Percentiles rank a stretch among this genome's conserved stretches.
These are phyloP conservation scores for Fusarium clavum DNA, from an alignment of 2,329 filamentous ascomycete species.

Conservation along the genomic window DNA sequence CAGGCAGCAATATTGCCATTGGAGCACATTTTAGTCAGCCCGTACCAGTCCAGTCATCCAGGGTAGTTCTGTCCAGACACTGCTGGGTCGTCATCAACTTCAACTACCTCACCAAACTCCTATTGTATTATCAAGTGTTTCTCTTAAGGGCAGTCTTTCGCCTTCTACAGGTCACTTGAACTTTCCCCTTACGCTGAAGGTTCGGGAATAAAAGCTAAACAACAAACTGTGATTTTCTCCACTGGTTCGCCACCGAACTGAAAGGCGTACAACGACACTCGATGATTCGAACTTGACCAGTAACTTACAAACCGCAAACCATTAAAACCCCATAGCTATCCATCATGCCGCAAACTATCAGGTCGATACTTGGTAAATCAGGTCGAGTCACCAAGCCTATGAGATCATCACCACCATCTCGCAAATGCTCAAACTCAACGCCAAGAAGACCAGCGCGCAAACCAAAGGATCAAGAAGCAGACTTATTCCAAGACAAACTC, in stretches of 20 bases:
- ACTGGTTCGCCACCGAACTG: constrained; percentile 30
- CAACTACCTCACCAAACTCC: not conserved
- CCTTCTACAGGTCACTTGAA: not conserved
- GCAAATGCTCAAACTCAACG: constrained; percentile 38
- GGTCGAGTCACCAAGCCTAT: constrained; percentile 51
- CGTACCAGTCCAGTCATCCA: not conserved
- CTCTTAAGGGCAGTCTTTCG: not conserved
- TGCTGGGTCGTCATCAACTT: constrained; percentile 3
- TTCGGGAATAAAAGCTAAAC: not conserved
- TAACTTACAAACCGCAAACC: not conserved
- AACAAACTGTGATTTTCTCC: constrained; percentile 14
- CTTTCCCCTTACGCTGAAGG: not conserved
- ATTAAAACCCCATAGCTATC: not conserved
- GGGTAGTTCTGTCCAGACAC: not conserved
- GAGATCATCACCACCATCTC: constrained; percentile 29
- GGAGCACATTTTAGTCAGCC: constrained; percentile 31
- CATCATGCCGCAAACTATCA: constrained; percentile 50
- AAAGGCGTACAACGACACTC: constrained; percentile 18
- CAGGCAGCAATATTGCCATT: not conserved
- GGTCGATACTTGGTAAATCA: constrained; percentile 54
- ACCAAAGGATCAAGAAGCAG: constrained; percentile 42
- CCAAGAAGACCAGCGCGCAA: constrained; percentile 43
- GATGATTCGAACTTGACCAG: not conserved
- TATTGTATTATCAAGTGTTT: not conserved
- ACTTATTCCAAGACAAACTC: constrained; percentile 60